These are phyloP conservation scores for Theobroma cacao DNA, from an alignment of 345 rosid genomes.

Conservation along the genomic window DNA sequence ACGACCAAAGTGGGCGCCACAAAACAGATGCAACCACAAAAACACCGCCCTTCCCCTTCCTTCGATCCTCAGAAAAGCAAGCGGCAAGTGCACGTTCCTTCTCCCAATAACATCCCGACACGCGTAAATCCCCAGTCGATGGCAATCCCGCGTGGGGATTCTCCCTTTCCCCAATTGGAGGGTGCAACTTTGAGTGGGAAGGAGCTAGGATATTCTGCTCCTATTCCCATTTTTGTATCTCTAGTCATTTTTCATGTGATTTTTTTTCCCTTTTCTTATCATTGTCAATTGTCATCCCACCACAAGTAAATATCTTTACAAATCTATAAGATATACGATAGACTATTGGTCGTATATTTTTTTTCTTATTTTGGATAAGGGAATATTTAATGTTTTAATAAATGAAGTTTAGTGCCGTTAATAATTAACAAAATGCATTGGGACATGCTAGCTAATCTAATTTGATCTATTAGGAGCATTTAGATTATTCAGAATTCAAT, in stretches of 20 bases:
- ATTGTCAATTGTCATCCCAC: background rate
- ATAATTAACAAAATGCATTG: background rate
- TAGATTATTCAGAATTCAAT: too few species aligned
- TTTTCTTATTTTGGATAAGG: background rate
- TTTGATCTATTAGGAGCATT: too few species aligned
- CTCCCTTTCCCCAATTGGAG: background rate
- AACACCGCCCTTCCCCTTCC: background rate
- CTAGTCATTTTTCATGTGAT: background rate
- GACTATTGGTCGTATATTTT: background rate
- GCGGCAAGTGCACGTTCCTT: slow-evolving; percentile 29
- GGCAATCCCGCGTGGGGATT: slow-evolving; percentile 11
- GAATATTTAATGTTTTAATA: background rate
- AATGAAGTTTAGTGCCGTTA: background rate
- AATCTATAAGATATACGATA: background rate
- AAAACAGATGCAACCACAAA: too few species aligned
- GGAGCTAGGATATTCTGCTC: background rate
- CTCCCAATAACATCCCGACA: background rate
- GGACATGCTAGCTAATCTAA: background rate
- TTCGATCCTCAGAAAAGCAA: background rate
- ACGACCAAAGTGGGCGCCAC: slow-evolving; percentile 18
- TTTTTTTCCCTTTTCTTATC: background rate
- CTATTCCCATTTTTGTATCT: background rate
- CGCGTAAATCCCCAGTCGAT: slow-evolving; percentile 4
- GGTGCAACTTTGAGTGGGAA: background rate
- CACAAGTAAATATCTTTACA: background rate